These are phyloP conservation scores for Laetiporus sulphureus DNA, from an alignment of 1,284 basidiomycete genomes.

Conservation along the genomic window DNA sequence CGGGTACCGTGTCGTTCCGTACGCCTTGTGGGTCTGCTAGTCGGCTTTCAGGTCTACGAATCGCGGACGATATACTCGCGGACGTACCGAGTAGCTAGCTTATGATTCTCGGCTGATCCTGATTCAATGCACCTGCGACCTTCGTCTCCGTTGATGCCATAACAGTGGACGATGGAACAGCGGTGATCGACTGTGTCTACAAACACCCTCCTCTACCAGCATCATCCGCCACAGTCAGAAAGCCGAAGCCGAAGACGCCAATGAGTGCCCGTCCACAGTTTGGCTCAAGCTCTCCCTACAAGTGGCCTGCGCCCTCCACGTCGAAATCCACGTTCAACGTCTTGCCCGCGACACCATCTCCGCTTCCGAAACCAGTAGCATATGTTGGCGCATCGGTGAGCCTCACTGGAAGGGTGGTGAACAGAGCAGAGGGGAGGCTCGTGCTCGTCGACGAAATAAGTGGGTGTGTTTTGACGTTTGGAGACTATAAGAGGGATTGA, in stretches of 20 bases:
- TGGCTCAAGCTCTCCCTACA: too few species aligned
- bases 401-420: conserved; percentile 41
- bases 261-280: too few species aligned
- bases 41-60: conserved; percentile 56
- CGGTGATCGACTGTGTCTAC: conserved; percentile 57
- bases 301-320: too few species aligned
- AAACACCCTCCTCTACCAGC: too few species aligned
- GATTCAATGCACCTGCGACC: not conserved
- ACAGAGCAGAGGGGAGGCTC: conserved; percentile 36
- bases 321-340: too few species aligned
- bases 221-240: conserved; percentile 13
- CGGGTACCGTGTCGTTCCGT: conserved; percentile 63
- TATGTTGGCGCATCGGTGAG: conserved; percentile 42
- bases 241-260: too few species aligned
- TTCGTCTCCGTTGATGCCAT: too few species aligned
- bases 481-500: too few species aligned
- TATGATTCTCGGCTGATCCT: not conserved
- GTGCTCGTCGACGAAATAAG: conserved; percentile 36
- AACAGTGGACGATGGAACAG: conserved; percentile 69
- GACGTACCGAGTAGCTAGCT: conserved; percentile 25
- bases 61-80: conserved; percentile 51
- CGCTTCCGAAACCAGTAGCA: conserved; percentile 33
- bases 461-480: conserved; percentile 11
- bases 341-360: too few species aligned
- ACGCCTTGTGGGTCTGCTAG: conserved; percentile 51